These are phyloP conservation scores for Leccinum subgranulosum DNA, from an alignment of 768 basidiomycete species.

Conservation along the genomic window DNA sequence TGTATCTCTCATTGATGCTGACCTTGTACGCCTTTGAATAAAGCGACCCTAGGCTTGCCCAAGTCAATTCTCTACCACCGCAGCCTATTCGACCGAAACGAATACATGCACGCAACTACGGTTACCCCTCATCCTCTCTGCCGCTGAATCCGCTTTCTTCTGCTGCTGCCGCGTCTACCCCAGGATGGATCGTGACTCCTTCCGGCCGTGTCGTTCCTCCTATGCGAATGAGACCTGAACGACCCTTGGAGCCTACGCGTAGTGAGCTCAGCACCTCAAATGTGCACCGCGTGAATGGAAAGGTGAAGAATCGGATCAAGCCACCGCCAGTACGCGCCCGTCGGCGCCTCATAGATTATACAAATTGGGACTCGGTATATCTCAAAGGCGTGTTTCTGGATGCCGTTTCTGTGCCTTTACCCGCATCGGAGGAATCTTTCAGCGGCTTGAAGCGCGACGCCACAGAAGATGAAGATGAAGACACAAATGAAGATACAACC, in stretches of 20 bases:
- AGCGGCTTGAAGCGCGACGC: background rate
- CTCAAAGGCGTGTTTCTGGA: constrained; percentile 69
- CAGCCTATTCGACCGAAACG: constrained; percentile 39
- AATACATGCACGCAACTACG: constrained; percentile 37
- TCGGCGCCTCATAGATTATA: constrained; percentile 66
- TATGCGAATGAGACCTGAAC: constrained; percentile 66
- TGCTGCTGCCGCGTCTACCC: constrained; percentile 47
- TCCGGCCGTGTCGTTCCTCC: constrained; percentile 64
- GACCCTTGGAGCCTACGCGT: constrained; percentile 44
- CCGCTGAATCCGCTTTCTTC: constrained; percentile 60
- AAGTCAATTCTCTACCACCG: constrained; percentile 15
- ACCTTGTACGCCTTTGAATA: background rate
- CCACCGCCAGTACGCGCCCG: constrained; percentile 59
- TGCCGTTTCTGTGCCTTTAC: constrained; percentile 14
- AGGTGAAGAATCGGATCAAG: constrained; percentile 44
- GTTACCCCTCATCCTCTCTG: constrained; percentile 59
- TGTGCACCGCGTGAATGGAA: constrained; percentile 16
- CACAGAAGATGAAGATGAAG: background rate
- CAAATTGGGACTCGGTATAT: constrained; percentile 66
- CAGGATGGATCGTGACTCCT: constrained; percentile 70
- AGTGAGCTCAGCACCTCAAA: constrained; percentile 4
- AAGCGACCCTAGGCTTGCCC: constrained; percentile 6
- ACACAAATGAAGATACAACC: background rate
- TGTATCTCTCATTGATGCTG: background rate
- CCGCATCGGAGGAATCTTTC: background rate